Conservation (phyloP, 768 basidiomycete genomes). For the Lepiota venenata region DNA sequence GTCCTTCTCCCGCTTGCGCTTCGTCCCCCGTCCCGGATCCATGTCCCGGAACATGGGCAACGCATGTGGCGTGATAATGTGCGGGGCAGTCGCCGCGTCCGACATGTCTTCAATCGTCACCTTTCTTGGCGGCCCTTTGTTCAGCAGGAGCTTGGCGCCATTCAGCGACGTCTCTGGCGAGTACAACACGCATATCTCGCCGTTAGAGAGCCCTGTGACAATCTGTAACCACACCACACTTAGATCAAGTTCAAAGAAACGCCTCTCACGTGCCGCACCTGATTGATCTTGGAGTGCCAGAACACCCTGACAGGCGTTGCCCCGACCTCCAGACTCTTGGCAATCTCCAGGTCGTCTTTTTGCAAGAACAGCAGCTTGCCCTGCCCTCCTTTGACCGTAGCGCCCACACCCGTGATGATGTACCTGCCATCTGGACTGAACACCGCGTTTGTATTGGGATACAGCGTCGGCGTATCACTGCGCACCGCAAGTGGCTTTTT, state of each 20-base stretch:
- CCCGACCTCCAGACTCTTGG: constrained; percentile 64
- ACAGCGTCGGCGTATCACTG: constrained; percentile 65
- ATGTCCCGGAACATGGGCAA: constrained; percentile 91
- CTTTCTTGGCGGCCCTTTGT: constrained; percentile 82
- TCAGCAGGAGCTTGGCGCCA: constrained; percentile 86
- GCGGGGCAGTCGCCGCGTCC: constrained; percentile 77
- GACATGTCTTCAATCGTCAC: constrained; percentile 87
- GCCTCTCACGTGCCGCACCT: constrained; percentile 48
- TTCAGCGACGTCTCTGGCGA: constrained; percentile 88
- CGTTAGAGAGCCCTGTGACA: constrained; percentile 82
- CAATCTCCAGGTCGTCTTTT: constrained; percentile 66
- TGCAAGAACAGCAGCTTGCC: constrained; percentile 75
- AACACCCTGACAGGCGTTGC: constrained; percentile 84
- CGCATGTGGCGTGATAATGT: constrained; percentile 91
- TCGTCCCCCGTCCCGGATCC: constrained; percentile 66
- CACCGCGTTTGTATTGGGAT: constrained; percentile 90
- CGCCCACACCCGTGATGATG: constrained; percentile 80
- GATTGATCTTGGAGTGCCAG: constrained; percentile 99
- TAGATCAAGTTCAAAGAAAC: constrained; percentile 15
- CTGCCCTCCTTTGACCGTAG: constrained; percentile 58
- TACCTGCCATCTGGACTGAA: constrained; percentile 95
- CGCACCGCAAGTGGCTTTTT: constrained; percentile 82
- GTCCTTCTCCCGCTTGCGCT: constrained; percentile 89
- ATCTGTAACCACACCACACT: constrained; percentile 51
- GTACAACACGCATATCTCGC: constrained; percentile 87